These are phyloP conservation scores for Patellifolia procumbens DNA, from an alignment of 179 eudicot genomes.

Conservation along the genomic window DNA sequence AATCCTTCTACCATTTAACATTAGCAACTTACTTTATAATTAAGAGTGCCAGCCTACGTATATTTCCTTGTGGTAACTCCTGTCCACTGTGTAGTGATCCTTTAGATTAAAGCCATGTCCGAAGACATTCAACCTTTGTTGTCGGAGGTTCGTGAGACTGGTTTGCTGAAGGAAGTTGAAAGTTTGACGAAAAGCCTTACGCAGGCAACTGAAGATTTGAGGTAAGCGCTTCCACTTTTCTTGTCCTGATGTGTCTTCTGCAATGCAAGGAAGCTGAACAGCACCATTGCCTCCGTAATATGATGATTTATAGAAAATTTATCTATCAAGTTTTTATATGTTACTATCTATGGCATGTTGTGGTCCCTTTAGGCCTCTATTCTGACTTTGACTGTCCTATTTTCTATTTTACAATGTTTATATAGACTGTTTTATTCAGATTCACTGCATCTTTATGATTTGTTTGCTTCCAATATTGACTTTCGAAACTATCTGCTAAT, in stretches of 20 bases:
- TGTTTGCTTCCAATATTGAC: too few relatives aligned
- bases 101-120: conserved; percentile 87
- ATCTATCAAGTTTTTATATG: too few relatives aligned
- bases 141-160: conserved; percentile 76
- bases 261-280: neutral
- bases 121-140: conserved; percentile 88
- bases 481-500: too few relatives aligned
- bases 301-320: neutral
- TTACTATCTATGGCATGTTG: too few relatives aligned
- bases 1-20: neutral
- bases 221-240: conserved; percentile 39
- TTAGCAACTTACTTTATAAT: conserved; percentile 1
- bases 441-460: too few relatives aligned
- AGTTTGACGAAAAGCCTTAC: conserved; percentile 79
- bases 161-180: conserved; percentile 88
- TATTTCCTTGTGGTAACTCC: conserved; percentile 40
- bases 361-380: too few relatives aligned
- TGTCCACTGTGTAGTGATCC: conserved; percentile 59
- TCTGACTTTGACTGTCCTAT: too few relatives aligned
- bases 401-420: too few relatives aligned
- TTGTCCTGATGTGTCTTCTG: neutral
- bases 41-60: neutral
- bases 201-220: conserved; percentile 75
- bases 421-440: too few relatives aligned
- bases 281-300: neutral